Conservation (phyloP, 257 asterid species). For the Catharanthus roseus region DNA sequence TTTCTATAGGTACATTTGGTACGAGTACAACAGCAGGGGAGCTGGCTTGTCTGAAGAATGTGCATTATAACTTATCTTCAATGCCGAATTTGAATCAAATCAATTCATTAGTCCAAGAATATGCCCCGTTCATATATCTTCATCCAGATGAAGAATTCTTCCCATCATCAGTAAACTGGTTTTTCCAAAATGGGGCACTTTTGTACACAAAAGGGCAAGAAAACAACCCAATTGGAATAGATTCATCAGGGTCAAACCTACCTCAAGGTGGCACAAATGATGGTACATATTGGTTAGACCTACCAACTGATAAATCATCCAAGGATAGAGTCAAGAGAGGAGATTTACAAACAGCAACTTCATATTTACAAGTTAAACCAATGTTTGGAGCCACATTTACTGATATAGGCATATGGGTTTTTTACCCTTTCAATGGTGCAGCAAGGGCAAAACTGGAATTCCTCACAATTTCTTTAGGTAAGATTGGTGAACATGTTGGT, state of each 20-base stretch:
- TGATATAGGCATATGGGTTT: constrained; percentile 59
- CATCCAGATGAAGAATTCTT: constrained; percentile 66
- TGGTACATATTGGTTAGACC: constrained; percentile 66
- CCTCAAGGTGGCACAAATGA: constrained; percentile 74
- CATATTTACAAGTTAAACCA: constrained; percentile 63
- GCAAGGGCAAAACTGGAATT: constrained; percentile 60
- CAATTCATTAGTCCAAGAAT: constrained; percentile 39
- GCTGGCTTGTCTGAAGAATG: constrained; percentile 51
- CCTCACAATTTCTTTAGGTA: constrained; percentile 43
- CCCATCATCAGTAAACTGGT: constrained; percentile 74
- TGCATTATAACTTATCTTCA: constrained; percentile 14
- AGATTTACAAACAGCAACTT: constrained; percentile 29
- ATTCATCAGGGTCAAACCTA: constrained; percentile 61
- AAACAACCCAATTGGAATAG: constrained; percentile 37
- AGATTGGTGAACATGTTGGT: constrained; percentile 69
- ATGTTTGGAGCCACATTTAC: constrained; percentile 66
- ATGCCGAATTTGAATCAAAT: constrained; percentile 67
- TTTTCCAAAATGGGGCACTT: constrained; percentile 65
- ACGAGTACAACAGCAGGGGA: constrained; percentile 29
- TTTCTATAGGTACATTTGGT: constrained; percentile 49
- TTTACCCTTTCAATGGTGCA: constrained; percentile 84
- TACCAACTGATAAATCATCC: constrained; percentile 41
- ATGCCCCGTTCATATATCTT: constrained; percentile 53
- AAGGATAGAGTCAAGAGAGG: constrained; percentile 54
- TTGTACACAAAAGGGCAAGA: constrained; percentile 56